Base-by-base conservation (phyloP, 805 yeast species). In the Wickerhamiella cacticola region DNA sequence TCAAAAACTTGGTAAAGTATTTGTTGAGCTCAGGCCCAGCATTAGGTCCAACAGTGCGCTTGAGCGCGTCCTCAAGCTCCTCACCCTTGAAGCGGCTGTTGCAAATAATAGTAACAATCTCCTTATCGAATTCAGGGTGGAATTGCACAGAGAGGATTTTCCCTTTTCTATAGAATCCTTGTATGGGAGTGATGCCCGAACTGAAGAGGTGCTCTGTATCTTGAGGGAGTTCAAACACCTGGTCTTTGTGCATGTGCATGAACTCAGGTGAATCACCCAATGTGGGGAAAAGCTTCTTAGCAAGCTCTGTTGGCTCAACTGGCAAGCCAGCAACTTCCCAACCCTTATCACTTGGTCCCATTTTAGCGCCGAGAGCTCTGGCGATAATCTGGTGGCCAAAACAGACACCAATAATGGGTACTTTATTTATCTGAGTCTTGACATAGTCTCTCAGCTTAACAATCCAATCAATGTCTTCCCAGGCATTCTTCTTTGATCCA, bases 341-440 rank as follows among this genome's bases (percentile, higher is more conserved):
- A 1, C 92, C 92, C 40, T 63, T 54, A 1, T 71, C 71, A 60
- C 77, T 82, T 50, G 76, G 66, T 9, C 65, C 74, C 3, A 82
- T 82, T 41, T 63, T 63, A 21, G 74, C 73, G 2, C 85, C 89
- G 40, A 83, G 61, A 5, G 82, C 77, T 46, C 80, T 72, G 1
- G 78, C 79, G 13, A 86, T 62, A 21, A 84, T 70, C 60, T 86
- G 96, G 63, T 87, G 96, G 5, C 95, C 96, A 60, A 85, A 86
- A 62, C 96, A 86, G 36, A 86, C 67, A 3, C 94, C 94, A 6
- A 65, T 49, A 8, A 64, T 45, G 38, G 53, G 52, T 26, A 53
- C 47, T 7, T 49, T 39, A 9, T 43, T 57, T 5, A 62, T 28
- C 19, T 52, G 49, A 24, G 33, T 5, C 34, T 46, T 39, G 13